Base-by-base conservation (phyloP, 2,329 filamentous ascomycete genomes). In the Microdochium nivale region DNA sequence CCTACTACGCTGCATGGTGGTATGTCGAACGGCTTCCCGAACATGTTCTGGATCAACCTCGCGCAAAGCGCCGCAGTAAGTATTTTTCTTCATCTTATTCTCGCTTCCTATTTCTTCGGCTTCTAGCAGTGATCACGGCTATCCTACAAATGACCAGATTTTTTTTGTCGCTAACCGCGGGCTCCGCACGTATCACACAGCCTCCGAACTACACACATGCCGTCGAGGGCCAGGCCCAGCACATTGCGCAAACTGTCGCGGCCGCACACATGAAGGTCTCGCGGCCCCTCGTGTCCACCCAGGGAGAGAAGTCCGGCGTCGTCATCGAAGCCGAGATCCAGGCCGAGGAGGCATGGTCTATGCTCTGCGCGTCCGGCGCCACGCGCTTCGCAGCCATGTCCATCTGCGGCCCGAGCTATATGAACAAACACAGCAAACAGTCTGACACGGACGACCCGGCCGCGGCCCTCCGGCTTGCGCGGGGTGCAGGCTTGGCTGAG, bases 381-480 rank as follows among this genome's bases (percentile, higher is more conserved):
- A 63, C 62, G 9, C 67, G 67, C 25, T 69, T 73, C 37, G 67
- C 68, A 0, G 65, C 66, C 8, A 51, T 75, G 21, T 59, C 62
- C 4, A 68, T 74, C 14, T 83, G 79, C 62, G 80, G 77, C n/a
- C 79, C 79, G 0, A 68, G 74, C 13, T 82, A 81, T 56, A 62
- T 74, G 40, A 81, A 77, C 48, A 63, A 59, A 21, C 75, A 80
- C 60, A 73, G 70, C 2, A 60, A 65, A 32, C 51, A 60, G n/a
- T 55, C 57, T 23, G 48, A 52, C 9, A 51, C 51, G 14, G 55
- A 49, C 21, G 58, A 59, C 8, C 59, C 63, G 53, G 64, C 63
- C 2, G 55, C 63, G 57, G 53, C 54, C 37, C 65, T 64, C 1
- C 58, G 62, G 16, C 53, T 56, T n/a, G 57, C 60, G 8, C 58